A percentile compares a stretch with the other conserved stretches of the same genome.
These are phyloP conservation scores for Emmonsiellopsis sp. DNA, from an alignment of 2,329 filamentous ascomycete species.

Conservation along the genomic window DNA sequence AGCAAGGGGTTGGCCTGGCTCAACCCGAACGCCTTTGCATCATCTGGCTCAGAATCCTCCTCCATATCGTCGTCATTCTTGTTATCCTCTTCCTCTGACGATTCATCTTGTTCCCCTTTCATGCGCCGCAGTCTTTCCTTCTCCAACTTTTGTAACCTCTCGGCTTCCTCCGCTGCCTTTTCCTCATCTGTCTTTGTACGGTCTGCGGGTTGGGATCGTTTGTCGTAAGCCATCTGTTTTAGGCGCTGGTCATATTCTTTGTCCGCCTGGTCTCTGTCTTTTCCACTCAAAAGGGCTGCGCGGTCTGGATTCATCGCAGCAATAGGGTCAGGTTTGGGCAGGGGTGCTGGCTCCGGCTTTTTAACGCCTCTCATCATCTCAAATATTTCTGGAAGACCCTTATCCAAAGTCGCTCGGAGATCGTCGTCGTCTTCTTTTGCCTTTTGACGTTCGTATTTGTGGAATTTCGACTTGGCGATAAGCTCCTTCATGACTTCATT, in stretches of 20 bases:
- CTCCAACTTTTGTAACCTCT: slow-evolving; percentile 70
- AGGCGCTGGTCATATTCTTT: slow-evolving; percentile 82
- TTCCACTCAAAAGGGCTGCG: slow-evolving; percentile 50
- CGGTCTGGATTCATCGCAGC: slow-evolving; percentile 55
- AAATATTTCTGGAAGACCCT: slow-evolving; percentile 69
- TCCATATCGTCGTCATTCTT: slow-evolving; percentile 35
- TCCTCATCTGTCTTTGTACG: slow-evolving; percentile 90
- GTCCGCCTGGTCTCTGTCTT: slow-evolving; percentile 60
- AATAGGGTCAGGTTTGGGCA: slow-evolving; percentile 26
- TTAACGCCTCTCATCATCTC: slow-evolving; percentile 56
- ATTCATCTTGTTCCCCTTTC: slow-evolving; percentile 66
- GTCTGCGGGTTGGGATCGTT: slow-evolving; percentile 73
- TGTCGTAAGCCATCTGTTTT: slow-evolving; percentile 73
- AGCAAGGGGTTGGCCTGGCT: slow-evolving; percentile 40
- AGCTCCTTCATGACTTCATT: slow-evolving; percentile 97
- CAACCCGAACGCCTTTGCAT: slow-evolving; percentile 54
- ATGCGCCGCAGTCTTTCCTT: slow-evolving; percentile 75
- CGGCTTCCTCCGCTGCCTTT: slow-evolving; percentile 65
- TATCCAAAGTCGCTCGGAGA: slow-evolving; percentile 71
- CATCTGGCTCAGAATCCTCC: slow-evolving; percentile 42
- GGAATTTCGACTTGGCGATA: slow-evolving; percentile 90
- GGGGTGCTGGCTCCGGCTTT: slow-evolving; percentile 42
- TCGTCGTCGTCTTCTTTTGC: slow-evolving; percentile 91
- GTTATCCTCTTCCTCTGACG: slow-evolving; percentile 37
- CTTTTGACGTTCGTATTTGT: slow-evolving; percentile 91